These are phyloP conservation scores for Iberis pinnata DNA, from an alignment of 345 rosid species.

Conservation along the genomic window DNA sequence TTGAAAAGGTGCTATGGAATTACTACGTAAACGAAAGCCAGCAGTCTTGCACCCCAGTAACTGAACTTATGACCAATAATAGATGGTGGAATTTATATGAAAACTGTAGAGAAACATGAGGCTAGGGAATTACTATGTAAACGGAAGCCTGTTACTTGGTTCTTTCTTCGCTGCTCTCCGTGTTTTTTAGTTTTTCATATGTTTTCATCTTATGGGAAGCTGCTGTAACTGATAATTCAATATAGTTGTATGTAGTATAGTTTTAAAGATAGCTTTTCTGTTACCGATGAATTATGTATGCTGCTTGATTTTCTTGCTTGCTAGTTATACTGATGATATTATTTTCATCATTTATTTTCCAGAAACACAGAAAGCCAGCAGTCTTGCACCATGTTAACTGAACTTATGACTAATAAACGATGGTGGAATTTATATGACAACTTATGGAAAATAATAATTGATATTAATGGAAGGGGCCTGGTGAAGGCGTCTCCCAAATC, in stretches of 20 bases:
- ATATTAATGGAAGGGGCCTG: constrained; percentile 79
- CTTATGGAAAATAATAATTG: constrained; percentile 73
- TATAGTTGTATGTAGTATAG: not conserved
- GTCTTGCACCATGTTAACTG: constrained; percentile 38
- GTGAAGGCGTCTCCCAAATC: constrained; percentile 56
- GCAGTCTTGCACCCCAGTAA: no score
- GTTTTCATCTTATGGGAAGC: constrained; percentile 9
- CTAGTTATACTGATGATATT: constrained; percentile 15
- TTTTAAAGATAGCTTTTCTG: constrained; percentile 9
- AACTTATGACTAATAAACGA: constrained; percentile 40
- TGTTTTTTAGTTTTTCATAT: no score
- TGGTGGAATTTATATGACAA: constrained; percentile 91
- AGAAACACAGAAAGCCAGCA: constrained; percentile 41
- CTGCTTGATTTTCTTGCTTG: constrained; percentile 6
- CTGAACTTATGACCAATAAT: no score
- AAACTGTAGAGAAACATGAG: constrained; percentile 10
- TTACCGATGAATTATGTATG: not conserved
- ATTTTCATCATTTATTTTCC: constrained; percentile 16
- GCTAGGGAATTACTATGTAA: constrained; percentile 4
- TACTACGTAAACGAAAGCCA: no score
- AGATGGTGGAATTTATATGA: no score
- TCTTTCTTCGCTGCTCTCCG: no score
- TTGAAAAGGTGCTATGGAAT: no score
- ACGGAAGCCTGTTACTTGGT: not conserved
- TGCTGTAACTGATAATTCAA: constrained; percentile 1